A percentile compares a stretch with the other conserved stretches of the same genome.
Evolutionary conservation across 306 rosid genomes (phyloP).

Genomic region (Malus sieversii): DNA sequence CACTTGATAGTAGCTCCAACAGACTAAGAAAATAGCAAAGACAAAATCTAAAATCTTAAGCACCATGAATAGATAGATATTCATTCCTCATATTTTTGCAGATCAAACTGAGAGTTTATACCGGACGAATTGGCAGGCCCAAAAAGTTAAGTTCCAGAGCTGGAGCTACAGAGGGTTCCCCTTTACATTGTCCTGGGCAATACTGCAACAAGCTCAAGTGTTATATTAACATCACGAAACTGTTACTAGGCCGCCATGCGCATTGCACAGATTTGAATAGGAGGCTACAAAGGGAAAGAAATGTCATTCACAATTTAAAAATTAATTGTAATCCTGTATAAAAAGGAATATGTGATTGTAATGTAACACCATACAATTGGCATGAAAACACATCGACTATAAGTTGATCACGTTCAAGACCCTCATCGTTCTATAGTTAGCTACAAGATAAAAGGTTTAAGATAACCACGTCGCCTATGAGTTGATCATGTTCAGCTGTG

Average conservation of each 20-base stretch:
- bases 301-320: background rate
- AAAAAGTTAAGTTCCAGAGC: conserved; percentile 61
- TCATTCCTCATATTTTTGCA: background rate
- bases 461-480: no score
- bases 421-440: background rate
- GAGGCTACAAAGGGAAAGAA: conserved; percentile 7
- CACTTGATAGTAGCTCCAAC: background rate
- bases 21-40: background rate
- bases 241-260: conserved; percentile 17
- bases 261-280: background rate
- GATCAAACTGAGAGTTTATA: conserved; percentile 15
- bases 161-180: conserved; percentile 25
- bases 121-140: conserved; percentile 87
- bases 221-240: background rate
- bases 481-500: background rate
- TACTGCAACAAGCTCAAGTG: conserved; percentile 50
- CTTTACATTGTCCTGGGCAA: conserved; percentile 69
- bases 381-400: background rate
- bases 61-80: background rate
- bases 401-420: background rate
- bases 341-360: background rate
- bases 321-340: background rate
- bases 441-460: background rate
- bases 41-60: background rate
- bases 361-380: background rate